phyloP scores from a whole-genome alignment of 306 rosid species.

The Medicago truncatula region DNA sequence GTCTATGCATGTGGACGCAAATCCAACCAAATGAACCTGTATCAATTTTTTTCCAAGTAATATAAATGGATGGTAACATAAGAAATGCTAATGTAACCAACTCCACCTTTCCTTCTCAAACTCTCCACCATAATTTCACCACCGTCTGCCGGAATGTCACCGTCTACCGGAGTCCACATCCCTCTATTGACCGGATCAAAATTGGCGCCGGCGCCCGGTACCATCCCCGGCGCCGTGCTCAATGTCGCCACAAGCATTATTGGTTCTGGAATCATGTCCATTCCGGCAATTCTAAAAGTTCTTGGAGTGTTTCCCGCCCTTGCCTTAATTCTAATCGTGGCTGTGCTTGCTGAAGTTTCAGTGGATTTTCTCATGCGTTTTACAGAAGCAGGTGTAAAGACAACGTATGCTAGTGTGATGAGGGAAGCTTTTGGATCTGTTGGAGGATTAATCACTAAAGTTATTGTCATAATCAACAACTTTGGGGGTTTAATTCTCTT shows the following conservation, averaged over 20 bases:
- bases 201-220: constrained; percentile 35
- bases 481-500: constrained; percentile 81
- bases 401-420: constrained; percentile 95
- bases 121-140: not conserved
- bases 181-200: constrained; percentile 57
- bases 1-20: not conserved
- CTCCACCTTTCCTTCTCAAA: not conserved
- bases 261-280: constrained; percentile 97
- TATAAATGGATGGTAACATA: not conserved
- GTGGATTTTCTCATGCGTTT: constrained; percentile 85
- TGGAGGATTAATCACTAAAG: constrained; percentile 68
- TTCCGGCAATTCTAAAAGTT: constrained; percentile 84
- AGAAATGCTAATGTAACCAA: not conserved
- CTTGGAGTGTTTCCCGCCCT: constrained; percentile 78
- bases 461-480: constrained; percentile 73
- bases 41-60: not conserved
- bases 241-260: constrained; percentile 82
- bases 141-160: constrained; percentile 64
- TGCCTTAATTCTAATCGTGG: constrained; percentile 59
- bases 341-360: constrained; percentile 65
- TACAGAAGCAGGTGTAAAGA: constrained; percentile 68
- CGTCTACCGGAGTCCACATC: constrained; percentile 46
- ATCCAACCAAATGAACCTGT: not conserved
- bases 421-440: constrained; percentile 71
- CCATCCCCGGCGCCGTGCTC: constrained; percentile 79